Evolutionary conservation across 192 early-diverging fungal genomes (phyloP).

Genomic region (Rhizoclosmatium sp.): DNA sequence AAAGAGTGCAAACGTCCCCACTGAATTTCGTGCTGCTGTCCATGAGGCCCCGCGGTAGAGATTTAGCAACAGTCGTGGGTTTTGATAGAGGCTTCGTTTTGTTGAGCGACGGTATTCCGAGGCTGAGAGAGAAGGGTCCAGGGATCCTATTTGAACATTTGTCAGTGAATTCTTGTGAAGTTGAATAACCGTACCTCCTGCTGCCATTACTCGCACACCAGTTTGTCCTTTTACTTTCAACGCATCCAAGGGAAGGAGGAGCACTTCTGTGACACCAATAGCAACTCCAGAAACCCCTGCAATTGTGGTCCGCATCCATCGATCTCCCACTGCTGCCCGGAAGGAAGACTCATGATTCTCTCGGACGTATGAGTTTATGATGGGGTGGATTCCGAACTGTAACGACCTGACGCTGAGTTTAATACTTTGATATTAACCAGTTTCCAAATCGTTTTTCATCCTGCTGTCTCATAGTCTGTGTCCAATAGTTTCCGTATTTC

Average conservation of each 20-base stretch:
- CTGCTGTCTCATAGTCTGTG: no score
- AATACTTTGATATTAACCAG: no score
- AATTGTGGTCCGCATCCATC: conserved; percentile 75
- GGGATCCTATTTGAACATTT: not conserved
- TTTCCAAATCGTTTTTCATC: not conserved
- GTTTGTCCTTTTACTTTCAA: conserved; percentile 93
- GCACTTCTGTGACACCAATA: conserved; percentile 90
- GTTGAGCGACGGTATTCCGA: not conserved
- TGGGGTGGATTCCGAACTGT: conserved; percentile 89
- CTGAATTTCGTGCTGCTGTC: conserved; percentile 89
- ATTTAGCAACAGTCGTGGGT: conserved; percentile 19
- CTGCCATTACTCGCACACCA: conserved; percentile 57
- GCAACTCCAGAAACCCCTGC: conserved; percentile 57
- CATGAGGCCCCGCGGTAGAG: conserved; percentile 75
- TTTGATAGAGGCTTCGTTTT: conserved; percentile 17
- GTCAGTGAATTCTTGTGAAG: not conserved
- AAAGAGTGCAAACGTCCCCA: conserved; percentile 91
- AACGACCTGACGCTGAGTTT: conserved; percentile 23
- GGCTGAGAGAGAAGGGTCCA: not conserved
- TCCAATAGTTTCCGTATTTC: no score
- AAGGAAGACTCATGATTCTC: conserved; percentile 71
- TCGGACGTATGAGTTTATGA: conserved; percentile 79
- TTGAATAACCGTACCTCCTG: not conserved
- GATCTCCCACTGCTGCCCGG: conserved; percentile 76
- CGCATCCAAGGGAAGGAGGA: conserved; percentile 89